Evolutionary conservation across 139 green algal genomes (phyloP), one percentile per base, ranked within the genome.

Genomic region (Microglena sp.): DNA sequence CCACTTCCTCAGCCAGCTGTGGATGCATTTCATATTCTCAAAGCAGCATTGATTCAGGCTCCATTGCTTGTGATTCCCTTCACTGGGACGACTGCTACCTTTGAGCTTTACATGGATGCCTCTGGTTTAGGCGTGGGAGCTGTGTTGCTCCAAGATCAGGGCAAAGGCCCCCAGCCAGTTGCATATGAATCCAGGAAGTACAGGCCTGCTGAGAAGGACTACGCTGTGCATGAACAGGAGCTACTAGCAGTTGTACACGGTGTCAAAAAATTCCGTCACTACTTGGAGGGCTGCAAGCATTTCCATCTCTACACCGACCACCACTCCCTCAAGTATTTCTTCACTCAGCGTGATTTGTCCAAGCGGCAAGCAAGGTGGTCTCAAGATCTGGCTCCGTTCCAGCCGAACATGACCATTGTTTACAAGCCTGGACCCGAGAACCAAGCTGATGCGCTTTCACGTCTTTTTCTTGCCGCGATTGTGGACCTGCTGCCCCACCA

Each of bases 191-290:
- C 67, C 2, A 29, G 55, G 1, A 78, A 76, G 55, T 60, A 79
- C 1, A 60, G 31, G 30, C 2, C 24, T 15, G 60, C 74, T 45
- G 66, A 87, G 50, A 22, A 22, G 18, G 75, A 75, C 40, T 87
- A 85, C 45, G 30, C 55, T 2, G 67, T 62, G 28, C 65, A 70
- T 30, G 75, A 83, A 8, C 69, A 70, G 5, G 72, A 87, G 24
- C 35, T 80, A 11, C 34, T 85, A 0, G 81, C 70, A 15, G 64
- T 85, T 30, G 46, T 79, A 0, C 43, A 77, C 21, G 60, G 65
- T 1, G 5, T 79, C 0, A 45, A 62, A 11, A 33, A 68, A 4
- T 87, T 77, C 65, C 54, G 74, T n/a, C 68, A 71, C 36, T 84
- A 82, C 33, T 45, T 84, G 2, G 55, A 72, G n/a, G 64, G 70